phyloP scores from a whole-genome alignment of 1,139 yeast species.

The Taphrina communis region DNA sequence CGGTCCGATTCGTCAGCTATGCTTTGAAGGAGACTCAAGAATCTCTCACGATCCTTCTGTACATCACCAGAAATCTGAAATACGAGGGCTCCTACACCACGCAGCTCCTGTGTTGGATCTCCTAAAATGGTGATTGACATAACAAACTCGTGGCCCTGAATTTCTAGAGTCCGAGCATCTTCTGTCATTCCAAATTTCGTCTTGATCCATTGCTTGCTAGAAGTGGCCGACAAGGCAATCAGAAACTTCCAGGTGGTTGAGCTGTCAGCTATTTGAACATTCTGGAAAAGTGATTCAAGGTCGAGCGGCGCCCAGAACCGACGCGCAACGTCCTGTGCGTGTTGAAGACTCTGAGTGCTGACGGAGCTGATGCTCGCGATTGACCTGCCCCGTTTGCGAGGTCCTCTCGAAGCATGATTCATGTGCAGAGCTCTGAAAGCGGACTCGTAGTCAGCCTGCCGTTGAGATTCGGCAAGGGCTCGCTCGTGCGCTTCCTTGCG shows the following conservation, averaged over 20 bases:
- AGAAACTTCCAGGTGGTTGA: conserved; percentile 1
- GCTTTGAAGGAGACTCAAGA: conserved; percentile 16
- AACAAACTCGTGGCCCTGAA: background rate
- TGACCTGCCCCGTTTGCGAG: conserved; percentile 17
- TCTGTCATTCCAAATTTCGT: conserved; percentile 16
- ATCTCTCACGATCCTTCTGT: background rate
- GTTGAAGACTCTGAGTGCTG: background rate
- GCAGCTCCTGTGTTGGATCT: background rate
- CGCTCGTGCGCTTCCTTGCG: conserved; percentile 4
- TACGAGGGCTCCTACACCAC: conserved; percentile 10
- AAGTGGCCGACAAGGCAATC: background rate
- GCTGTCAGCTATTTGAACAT: background rate
- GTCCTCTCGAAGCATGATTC: background rate
- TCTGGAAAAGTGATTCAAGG: background rate
- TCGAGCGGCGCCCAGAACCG: conserved; percentile 23
- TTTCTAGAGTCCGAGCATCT: background rate
- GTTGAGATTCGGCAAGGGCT: conserved; percentile 7
- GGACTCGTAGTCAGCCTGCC: conserved; percentile 13
- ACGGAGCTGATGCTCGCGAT: background rate
- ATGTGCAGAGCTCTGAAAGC: conserved; percentile 3
- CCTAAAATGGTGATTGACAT: background rate
- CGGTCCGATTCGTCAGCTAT: conserved; percentile 17
- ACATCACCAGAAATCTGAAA: conserved; percentile 19
- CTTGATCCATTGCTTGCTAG: conserved; percentile 23
- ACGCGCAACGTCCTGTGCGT: conserved; percentile 12